These are phyloP conservation scores for Platismatia glauca DNA, from an alignment of 495 filamentous ascomycete genomes.

Conservation along the genomic window DNA sequence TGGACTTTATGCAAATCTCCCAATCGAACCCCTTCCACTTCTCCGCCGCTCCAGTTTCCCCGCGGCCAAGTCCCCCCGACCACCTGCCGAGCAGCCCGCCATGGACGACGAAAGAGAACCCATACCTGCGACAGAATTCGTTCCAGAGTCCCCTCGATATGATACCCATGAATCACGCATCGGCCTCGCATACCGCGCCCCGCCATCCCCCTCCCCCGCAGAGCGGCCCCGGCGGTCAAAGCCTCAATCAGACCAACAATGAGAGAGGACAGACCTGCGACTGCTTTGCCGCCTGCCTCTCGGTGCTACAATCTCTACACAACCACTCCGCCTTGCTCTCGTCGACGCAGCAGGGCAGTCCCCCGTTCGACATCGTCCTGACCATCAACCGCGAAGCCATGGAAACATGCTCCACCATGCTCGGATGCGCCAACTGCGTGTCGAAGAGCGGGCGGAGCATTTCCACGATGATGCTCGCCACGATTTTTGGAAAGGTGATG, in stretches of 20 bases:
- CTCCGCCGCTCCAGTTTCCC: constrained; percentile 3
- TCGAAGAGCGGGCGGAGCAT: constrained; percentile 31
- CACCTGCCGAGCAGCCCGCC: neutral
- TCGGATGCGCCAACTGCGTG: constrained; percentile 29
- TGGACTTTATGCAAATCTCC: constrained; percentile 15
- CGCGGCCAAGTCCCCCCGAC: neutral
- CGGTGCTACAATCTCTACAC: constrained; percentile 38
- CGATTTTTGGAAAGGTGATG: constrained; percentile 40
- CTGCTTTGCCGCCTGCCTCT: constrained; percentile 40
- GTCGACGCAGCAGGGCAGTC: constrained; percentile 14
- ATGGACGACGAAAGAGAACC: constrained; percentile 14
- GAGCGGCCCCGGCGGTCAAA: neutral
- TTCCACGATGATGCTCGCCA: constrained; percentile 39
- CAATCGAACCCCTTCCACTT: constrained; percentile 8
- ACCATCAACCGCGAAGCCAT: constrained; percentile 40
- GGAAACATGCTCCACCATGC: constrained; percentile 38
- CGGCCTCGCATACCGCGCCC: constrained; percentile 2
- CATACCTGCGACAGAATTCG: constrained; percentile 15
- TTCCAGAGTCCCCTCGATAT: constrained; percentile 27
- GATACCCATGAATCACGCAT: constrained; percentile 25
- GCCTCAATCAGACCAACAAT: neutral
- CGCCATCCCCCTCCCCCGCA: constrained; percentile 9
- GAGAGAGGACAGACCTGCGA: constrained; percentile 25
- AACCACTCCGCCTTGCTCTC: constrained; percentile 33
- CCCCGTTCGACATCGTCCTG: constrained; percentile 38